Evolutionary conservation across 495 filamentous ascomycete species (phyloP).

Genomic region (Acidiella bohemica): DNA sequence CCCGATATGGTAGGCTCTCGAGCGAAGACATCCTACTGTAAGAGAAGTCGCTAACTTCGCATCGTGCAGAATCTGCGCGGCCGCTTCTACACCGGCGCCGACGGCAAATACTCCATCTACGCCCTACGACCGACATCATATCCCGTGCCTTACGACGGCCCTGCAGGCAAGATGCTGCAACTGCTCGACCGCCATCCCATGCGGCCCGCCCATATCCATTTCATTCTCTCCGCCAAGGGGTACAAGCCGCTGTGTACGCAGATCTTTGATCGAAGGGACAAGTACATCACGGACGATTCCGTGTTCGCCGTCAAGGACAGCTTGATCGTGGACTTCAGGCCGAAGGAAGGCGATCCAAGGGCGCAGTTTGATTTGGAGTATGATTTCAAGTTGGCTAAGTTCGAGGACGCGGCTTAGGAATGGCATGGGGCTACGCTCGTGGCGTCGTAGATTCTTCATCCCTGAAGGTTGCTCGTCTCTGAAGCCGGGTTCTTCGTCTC

Average conservation of each 20-base stretch:
- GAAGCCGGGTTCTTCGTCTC: no score
- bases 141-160: conserved; percentile 55
- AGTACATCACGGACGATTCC: conserved; percentile 49
- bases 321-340: conserved; percentile 52
- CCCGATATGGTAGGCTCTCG: no score
- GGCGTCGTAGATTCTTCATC: no score
- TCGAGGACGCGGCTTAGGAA: no score
- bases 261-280: conserved; percentile 54
- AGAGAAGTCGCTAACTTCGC: no score
- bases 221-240: conserved; percentile 47
- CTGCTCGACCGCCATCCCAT: conserved; percentile 63
- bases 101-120: conserved; percentile 54
- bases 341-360: conserved; percentile 44
- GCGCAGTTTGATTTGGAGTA: conserved; percentile 59
- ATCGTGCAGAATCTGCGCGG: conserved; percentile 69
- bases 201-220: conserved; percentile 74
- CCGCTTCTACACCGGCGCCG: conserved; percentile 50
- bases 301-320: conserved; percentile 72
- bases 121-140: conserved; percentile 59
- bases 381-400: conserved; percentile 37
- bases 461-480: no score
- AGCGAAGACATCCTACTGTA: no score
- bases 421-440: no score
- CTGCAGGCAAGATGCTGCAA: conserved; percentile 37
- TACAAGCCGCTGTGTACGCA: conserved; percentile 57